Percentiles rank a stretch among this genome's conserved stretches.
phyloP scores from a whole-genome alignment of 768 basidiomycete species.

The Suillus discolor region DNA sequence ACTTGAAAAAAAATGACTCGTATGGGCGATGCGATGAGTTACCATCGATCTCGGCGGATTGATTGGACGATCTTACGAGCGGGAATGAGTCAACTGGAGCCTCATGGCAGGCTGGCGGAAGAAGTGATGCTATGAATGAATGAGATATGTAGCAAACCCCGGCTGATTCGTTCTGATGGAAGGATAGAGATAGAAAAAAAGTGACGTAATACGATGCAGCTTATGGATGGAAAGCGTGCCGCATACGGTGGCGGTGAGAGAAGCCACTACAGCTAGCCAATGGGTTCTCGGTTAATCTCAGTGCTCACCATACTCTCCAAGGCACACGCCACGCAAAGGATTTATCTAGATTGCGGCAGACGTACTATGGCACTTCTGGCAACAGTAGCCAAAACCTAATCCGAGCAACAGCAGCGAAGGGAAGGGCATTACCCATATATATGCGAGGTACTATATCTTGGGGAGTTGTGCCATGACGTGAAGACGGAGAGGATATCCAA shows the following conservation, averaged over 20 bases:
- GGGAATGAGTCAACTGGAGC: neutral
- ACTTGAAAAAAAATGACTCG: neutral
- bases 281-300: neutral
- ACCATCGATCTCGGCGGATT: no score
- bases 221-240: neutral
- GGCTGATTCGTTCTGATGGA: neutral
- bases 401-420: neutral
- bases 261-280: neutral
- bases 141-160: neutral
- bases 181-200: neutral
- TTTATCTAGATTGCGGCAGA: neutral
- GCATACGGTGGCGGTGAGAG: neutral
- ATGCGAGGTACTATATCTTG: neutral
- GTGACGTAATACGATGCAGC: neutral
- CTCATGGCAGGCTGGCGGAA: no score
- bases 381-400: neutral
- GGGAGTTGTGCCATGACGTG: neutral
- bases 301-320: no score
- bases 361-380: neutral
- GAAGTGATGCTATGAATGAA: neutral
- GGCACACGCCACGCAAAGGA: no score
- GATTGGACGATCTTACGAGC: neutral
- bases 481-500: neutral
- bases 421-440: neutral
- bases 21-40: neutral